Evolutionary conservation across 2,329 filamentous ascomycete genomes (phyloP).

Genomic region (Pyricularia grisea): DNA sequence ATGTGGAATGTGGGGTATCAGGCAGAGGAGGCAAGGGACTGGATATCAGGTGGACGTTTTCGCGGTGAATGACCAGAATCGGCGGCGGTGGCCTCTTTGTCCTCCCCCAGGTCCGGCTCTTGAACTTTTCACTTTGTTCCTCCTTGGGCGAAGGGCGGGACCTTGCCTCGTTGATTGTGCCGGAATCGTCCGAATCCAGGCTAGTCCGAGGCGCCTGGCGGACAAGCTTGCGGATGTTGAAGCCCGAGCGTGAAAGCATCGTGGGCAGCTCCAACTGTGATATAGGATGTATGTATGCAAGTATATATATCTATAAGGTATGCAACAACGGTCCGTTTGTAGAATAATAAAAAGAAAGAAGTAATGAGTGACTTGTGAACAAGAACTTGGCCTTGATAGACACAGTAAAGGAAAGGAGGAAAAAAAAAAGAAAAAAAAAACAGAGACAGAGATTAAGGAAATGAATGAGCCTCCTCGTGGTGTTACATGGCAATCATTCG

Average conservation of each 20-base stretch:
- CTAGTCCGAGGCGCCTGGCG: slow-evolving; percentile 18
- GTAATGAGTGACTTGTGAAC: not conserved
- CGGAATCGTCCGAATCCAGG: slow-evolving; percentile 9
- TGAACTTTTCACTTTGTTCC: slow-evolving; percentile 7
- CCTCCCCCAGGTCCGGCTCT: slow-evolving; percentile 12
- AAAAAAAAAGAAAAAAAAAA: not conserved
- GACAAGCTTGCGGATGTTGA: slow-evolving; percentile 34
- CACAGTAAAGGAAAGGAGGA: not conserved
- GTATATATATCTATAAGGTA: not conserved
- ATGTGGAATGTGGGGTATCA: slow-evolving; percentile 28
- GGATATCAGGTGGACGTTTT: slow-evolving; percentile 28
- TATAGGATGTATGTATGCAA: not conserved
- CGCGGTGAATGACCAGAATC: slow-evolving; percentile 27
- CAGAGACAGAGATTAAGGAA: slow-evolving; percentile 5
- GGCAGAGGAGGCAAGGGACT: slow-evolving; percentile 23
- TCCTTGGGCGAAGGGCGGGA: not conserved
- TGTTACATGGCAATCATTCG: slow-evolving; percentile 16
- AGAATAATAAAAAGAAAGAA: not conserved
- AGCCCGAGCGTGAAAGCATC: slow-evolving; percentile 30
- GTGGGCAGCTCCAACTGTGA: slow-evolving; percentile 10
- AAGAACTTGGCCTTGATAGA: not conserved
- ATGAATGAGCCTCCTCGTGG: slow-evolving; percentile 4
- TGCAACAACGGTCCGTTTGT: not conserved
- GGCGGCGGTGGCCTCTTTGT: slow-evolving; percentile 19
- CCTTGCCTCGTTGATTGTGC: not conserved